Evolutionary conservation across 257 asterid genomes (phyloP).

Genomic region (Mentha longifolia): DNA sequence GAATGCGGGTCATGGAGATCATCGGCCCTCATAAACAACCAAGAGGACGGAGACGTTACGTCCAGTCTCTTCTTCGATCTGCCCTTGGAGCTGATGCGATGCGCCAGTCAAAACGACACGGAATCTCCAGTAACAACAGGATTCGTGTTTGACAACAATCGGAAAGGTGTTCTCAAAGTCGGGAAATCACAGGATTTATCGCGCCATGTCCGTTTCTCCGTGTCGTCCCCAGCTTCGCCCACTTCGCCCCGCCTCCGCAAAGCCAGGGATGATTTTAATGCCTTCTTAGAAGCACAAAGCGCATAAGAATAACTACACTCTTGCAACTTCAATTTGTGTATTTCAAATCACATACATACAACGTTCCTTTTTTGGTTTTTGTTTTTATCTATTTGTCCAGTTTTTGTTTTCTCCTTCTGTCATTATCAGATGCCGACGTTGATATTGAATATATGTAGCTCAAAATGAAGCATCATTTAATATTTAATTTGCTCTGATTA

Average conservation of each 20-base stretch:
- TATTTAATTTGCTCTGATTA: too few species aligned
- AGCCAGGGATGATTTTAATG: conserved; percentile 70
- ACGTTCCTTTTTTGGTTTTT: too few species aligned
- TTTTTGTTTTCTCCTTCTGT: background rate
- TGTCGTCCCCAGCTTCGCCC: conserved; percentile 56
- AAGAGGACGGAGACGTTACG: conserved; percentile 38
- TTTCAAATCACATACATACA: too few species aligned
- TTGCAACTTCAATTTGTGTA: background rate
- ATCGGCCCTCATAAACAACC: conserved; percentile 48
- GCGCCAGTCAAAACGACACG: conserved; percentile 50
- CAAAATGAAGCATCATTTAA: too few species aligned
- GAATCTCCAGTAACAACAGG: conserved; percentile 67
- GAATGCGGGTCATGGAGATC: conserved; percentile 90
- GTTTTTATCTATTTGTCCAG: background rate
- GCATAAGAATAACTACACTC: conserved; percentile 32
- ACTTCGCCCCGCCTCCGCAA: conserved; percentile 51
- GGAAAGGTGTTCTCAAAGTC: conserved; percentile 55
- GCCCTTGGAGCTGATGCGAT: conserved; percentile 75
- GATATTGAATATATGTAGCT: background rate
- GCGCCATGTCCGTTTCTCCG: conserved; percentile 73
- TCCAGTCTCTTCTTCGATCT: conserved; percentile 75
- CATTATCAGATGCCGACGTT: background rate
- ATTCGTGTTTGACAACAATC: conserved; percentile 67
- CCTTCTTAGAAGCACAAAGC: conserved; percentile 70
- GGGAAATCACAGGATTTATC: conserved; percentile 42